Conservation (phyloP, 306 rosid genomes). For the Lathyrus oleraceus region DNA sequence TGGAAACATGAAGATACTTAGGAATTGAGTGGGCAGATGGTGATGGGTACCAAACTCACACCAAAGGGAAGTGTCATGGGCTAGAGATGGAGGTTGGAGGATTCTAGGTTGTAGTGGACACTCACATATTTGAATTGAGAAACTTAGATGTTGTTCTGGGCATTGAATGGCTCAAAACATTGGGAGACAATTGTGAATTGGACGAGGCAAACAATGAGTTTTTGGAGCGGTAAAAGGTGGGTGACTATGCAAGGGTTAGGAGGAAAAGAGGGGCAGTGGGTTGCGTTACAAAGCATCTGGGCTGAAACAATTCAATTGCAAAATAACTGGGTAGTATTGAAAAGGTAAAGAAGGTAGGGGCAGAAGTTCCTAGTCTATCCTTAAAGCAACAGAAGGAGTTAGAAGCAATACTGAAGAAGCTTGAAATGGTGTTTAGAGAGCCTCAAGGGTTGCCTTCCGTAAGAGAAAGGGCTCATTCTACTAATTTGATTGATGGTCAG, state of each 20-base stretch:
- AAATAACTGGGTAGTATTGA: not conserved
- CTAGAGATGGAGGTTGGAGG: too few species aligned
- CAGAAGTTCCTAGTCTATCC: not conserved
- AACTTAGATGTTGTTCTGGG: not conserved
- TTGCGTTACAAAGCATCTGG: not conserved
- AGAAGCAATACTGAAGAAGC: accelerated
- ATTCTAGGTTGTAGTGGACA: too few species aligned
- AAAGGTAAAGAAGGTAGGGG: not conserved
- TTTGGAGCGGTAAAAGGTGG: not conserved
- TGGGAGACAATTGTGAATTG: not conserved
- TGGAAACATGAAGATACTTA: too few species aligned
- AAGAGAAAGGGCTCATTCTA: not conserved
- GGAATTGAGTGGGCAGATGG: too few species aligned
- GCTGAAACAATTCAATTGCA: too few species aligned
- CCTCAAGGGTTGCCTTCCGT: not conserved
- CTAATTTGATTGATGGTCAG: not conserved
- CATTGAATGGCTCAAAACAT: not conserved
- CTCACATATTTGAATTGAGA: not conserved
- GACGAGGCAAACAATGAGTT: not conserved
- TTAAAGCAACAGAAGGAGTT: not conserved
- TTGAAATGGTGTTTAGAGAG: accelerated
- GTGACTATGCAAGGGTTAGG: not conserved
- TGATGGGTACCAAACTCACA: too few species aligned
- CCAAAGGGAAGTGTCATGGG: too few species aligned
- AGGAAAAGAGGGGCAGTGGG: not conserved